These are phyloP conservation scores for Mycena filopes DNA, from an alignment of 768 basidiomycete genomes.

Conservation along the genomic window DNA sequence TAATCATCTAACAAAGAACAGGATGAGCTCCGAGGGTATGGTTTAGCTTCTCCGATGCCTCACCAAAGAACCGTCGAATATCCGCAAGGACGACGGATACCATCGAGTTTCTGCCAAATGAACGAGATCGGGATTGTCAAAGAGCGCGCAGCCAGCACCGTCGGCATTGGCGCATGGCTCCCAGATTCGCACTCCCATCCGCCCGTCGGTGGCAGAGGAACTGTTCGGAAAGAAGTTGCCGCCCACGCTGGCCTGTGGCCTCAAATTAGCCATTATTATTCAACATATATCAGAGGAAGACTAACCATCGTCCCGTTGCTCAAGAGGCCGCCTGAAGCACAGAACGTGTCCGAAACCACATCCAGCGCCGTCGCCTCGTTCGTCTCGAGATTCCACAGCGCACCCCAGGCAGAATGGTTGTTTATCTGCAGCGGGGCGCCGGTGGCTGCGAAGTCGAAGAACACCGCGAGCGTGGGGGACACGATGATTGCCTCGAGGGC, in stretches of 20 bases:
- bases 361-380: slow-evolving; percentile 65
- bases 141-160: slow-evolving; percentile 39
- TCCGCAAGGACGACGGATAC: slow-evolving; percentile 60
- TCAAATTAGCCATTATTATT: no score
- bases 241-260: slow-evolving; percentile 50
- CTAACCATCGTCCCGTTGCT: slow-evolving; percentile 70
- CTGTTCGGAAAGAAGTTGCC: slow-evolving; percentile 59
- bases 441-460: slow-evolving; percentile 65
- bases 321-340: slow-evolving; percentile 60
- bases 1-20: slow-evolving; percentile 19
- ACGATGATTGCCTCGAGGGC: slow-evolving; percentile 35
- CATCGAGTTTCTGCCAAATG: slow-evolving; percentile 65
- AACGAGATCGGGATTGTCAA: slow-evolving; percentile 57
- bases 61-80: slow-evolving; percentile 54
- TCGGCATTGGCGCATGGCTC: slow-evolving; percentile 36
- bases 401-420: slow-evolving; percentile 62
- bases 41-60: not conserved
- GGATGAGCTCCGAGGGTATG: no score
- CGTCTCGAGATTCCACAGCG: slow-evolving; percentile 59
- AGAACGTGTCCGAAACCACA: slow-evolving; percentile 68
- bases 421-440: slow-evolving; percentile 57
- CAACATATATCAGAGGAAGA: no score
- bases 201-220: slow-evolving; percentile 47
- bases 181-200: slow-evolving; percentile 36
- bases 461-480: slow-evolving; percentile 36